A percentile compares a stretch with the other conserved stretches of the same genome.
Conservation (phyloP, 2,329 filamentous ascomycete species). For the Sclerotinia spermophila region DNA sequence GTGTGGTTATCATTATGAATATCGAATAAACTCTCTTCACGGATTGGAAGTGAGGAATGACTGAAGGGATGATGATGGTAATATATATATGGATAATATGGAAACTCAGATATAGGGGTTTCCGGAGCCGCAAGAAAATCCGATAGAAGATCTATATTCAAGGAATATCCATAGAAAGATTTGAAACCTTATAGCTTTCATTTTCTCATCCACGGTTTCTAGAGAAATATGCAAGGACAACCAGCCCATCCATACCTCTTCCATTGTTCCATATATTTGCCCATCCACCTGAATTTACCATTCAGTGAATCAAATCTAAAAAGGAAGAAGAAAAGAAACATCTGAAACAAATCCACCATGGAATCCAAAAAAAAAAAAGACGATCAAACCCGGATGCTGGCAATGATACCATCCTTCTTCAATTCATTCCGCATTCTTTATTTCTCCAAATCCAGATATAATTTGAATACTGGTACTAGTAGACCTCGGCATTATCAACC, state of each 20-base stretch:
- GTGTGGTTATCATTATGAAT: background rate
- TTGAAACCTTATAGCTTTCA: background rate
- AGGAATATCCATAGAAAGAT: background rate
- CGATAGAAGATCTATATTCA: background rate
- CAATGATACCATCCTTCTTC: background rate
- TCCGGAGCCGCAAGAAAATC: background rate
- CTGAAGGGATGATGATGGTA: background rate
- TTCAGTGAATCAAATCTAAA: background rate
- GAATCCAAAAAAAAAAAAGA: background rate
- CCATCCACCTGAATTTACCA: background rate
- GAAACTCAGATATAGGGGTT: background rate
- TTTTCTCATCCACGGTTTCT: background rate
- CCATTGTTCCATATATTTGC: background rate
- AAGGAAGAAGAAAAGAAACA: background rate
- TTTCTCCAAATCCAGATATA: background rate
- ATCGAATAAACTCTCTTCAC: background rate
- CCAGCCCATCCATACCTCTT: background rate
- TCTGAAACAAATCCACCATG: background rate
- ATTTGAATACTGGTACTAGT: no score
- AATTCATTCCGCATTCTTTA: background rate
- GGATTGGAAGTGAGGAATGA: background rate
- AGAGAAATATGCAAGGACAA: constrained; percentile 1
- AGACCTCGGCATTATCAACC: background rate
- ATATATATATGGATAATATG: background rate
- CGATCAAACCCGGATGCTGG: background rate